phyloP scores from a whole-genome alignment of 768 basidiomycete species.

The Sarcodon sp. region DNA sequence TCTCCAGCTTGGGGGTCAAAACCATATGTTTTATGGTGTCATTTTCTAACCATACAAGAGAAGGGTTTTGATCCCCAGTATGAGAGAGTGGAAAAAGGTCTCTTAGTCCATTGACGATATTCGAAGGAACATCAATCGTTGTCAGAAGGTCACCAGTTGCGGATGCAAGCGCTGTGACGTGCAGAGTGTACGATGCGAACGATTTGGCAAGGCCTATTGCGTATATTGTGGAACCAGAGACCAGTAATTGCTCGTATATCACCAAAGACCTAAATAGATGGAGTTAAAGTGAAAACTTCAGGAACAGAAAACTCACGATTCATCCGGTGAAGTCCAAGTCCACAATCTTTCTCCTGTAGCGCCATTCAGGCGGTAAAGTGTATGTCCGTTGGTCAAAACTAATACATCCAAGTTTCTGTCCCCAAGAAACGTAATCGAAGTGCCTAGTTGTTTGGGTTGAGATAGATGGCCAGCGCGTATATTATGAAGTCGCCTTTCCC shows the following conservation, averaged over 20 bases:
- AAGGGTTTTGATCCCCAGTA: conserved; percentile 12
- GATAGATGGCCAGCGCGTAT: conserved; percentile 27
- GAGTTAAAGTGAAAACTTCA: not conserved
- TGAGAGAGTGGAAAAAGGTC: conserved; percentile 24
- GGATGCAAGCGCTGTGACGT: conserved; percentile 48
- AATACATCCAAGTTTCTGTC: conserved; percentile 25
- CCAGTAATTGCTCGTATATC: conserved; percentile 48
- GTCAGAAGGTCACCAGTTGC: conserved; percentile 37
- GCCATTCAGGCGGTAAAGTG: conserved; percentile 36
- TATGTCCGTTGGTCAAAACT: conserved; percentile 48
- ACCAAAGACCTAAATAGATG: conserved; percentile 37
- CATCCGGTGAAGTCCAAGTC: conserved; percentile 62
- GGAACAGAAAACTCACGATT: conserved; percentile 32
- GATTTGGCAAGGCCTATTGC: conserved; percentile 31
- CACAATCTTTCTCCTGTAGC: conserved; percentile 45
- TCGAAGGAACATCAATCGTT: conserved; percentile 41
- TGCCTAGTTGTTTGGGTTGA: conserved; percentile 44
- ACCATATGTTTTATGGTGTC: conserved; percentile 33
- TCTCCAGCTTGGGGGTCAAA: conserved; percentile 38
- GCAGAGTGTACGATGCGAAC: conserved; percentile 46
- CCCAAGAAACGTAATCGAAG: conserved; percentile 28
- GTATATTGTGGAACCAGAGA: conserved; percentile 43
- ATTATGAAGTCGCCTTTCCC: conserved; percentile 51
- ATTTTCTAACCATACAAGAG: conserved; percentile 44
- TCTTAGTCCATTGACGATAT: conserved; percentile 19